These are phyloP conservation scores for Penicillium fuscoglaucum DNA, from an alignment of 2,329 filamentous ascomycete species.

Conservation along the genomic window DNA sequence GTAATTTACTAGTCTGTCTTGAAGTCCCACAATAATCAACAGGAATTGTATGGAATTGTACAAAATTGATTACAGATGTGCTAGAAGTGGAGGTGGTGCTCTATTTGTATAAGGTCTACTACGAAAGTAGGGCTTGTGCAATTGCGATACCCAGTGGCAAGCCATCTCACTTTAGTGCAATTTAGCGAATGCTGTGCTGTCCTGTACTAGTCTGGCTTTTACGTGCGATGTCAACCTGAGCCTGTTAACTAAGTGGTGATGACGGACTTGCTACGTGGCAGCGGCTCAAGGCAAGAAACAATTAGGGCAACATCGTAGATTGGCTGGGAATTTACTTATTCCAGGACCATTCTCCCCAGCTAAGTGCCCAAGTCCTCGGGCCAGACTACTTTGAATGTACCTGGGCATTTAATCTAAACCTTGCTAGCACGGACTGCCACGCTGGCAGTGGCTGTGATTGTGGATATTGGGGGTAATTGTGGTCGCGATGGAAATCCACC, in stretches of 20 bases:
- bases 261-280: slow-evolving; percentile 16
- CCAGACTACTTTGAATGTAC: background rate
- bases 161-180: background rate
- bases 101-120: background rate
- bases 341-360: slow-evolving; percentile 6
- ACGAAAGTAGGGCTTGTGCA: background rate
- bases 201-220: background rate
- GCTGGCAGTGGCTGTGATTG: slow-evolving; percentile 20
- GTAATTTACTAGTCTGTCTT: slow-evolving; percentile 5
- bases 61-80: background rate
- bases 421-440: slow-evolving; percentile 22
- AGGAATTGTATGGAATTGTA: background rate
- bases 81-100: background rate
- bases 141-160: background rate
- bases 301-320: background rate
- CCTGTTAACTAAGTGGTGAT: background rate
- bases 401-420: background rate
- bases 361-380: slow-evolving; percentile 11
- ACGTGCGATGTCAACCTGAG: background rate
- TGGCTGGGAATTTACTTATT: background rate
- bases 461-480: background rate
- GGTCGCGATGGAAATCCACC: background rate
- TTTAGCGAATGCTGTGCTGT: background rate
- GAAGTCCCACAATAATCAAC: slow-evolving; percentile 1
- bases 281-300: slow-evolving; percentile 8